Evolutionary conservation across 495 filamentous ascomycete species (phyloP).

Genomic region (Halenospora varia): DNA sequence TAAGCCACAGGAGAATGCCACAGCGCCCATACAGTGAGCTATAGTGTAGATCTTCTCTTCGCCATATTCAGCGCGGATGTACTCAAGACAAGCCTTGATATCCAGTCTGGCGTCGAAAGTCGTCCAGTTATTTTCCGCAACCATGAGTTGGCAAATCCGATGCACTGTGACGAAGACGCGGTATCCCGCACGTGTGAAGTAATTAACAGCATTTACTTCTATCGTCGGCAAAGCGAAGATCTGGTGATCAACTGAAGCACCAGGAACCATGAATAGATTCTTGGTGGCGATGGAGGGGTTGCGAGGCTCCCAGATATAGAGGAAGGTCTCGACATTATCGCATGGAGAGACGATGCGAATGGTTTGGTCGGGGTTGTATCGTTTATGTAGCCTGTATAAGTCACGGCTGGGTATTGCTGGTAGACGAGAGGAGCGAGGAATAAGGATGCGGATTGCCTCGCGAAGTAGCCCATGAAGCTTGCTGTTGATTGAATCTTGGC

Average conservation of each 20-base stretch:
- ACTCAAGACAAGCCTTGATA: conserved; percentile 51
- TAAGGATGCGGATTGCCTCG: conserved; percentile 45
- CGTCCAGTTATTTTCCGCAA: conserved; percentile 50
- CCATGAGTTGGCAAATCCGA: conserved; percentile 53
- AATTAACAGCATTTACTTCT: conserved; percentile 59
- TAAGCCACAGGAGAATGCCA: conserved; percentile 54
- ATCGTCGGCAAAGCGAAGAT: conserved; percentile 64
- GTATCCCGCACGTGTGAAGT: conserved; percentile 57
- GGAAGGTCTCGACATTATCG: conserved; percentile 50
- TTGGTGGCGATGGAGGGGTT: conserved; percentile 29
- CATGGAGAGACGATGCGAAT: conserved; percentile 38
- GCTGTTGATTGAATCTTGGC: conserved; percentile 38
- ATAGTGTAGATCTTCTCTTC: conserved; percentile 52
- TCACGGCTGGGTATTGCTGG: conserved; percentile 49
- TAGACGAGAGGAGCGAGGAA: conserved; percentile 53
- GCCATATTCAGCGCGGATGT: conserved; percentile 40
- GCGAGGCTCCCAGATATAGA: conserved; percentile 52
- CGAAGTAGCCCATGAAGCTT: conserved; percentile 55
- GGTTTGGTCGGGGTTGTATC: conserved; percentile 35
- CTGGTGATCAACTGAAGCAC: conserved; percentile 58
- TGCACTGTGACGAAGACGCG: conserved; percentile 55
- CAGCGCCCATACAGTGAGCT: conserved; percentile 63
- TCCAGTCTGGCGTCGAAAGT: conserved; percentile 62
- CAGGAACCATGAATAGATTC: conserved; percentile 58
- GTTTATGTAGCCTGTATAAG: conserved; percentile 42